These are phyloP conservation scores for Cyberlindnera saturnus DNA, from an alignment of 805 yeast genomes.

Conservation along the genomic window DNA sequence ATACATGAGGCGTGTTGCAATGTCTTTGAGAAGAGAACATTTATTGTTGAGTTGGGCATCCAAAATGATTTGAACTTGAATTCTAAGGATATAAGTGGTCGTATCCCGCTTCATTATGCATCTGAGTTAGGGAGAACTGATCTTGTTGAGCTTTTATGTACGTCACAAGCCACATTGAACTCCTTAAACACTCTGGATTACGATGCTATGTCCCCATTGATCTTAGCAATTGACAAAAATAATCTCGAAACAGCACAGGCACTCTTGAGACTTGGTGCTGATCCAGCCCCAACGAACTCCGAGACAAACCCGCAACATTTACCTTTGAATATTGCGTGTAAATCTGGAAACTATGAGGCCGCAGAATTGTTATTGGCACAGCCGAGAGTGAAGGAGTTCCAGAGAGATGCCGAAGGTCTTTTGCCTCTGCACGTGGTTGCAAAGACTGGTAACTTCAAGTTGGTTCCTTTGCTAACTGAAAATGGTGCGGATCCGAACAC, in stretches of 20 bases:
- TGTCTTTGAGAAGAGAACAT: conserved; percentile 15
- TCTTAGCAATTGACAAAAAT: conserved; percentile 69
- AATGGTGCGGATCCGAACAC: conserved; percentile 75
- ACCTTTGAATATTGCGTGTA: conserved; percentile 84
- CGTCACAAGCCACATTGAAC: conserved; percentile 21
- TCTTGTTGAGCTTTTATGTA: conserved; percentile 33
- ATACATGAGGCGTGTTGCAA: conserved; percentile 57
- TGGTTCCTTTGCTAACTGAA: conserved; percentile 63
- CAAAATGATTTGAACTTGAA: conserved; percentile 24
- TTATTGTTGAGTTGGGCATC: conserved; percentile 19
- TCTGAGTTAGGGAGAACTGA: conserved; percentile 50
- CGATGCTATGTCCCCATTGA: conserved; percentile 75
- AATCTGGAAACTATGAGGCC: conserved; percentile 68
- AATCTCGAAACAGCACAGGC: conserved; percentile 49
- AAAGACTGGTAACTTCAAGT: conserved; percentile 66
- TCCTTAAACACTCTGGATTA: conserved; percentile 47
- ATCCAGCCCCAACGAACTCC: conserved; percentile 40
- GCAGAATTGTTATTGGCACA: conserved; percentile 40
- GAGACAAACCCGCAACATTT: conserved; percentile 57
- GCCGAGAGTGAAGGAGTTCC: conserved; percentile 33
- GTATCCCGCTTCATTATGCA: conserved; percentile 85
- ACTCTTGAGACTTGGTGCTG: conserved; percentile 42
- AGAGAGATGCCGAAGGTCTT: conserved; percentile 79
- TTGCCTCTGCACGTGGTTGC: conserved; percentile 86
- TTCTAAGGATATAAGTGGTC: conserved; percentile 59